These are phyloP conservation scores for Colletotrichum sp. DNA, from an alignment of 2,329 filamentous ascomycete species.

Conservation along the genomic window DNA sequence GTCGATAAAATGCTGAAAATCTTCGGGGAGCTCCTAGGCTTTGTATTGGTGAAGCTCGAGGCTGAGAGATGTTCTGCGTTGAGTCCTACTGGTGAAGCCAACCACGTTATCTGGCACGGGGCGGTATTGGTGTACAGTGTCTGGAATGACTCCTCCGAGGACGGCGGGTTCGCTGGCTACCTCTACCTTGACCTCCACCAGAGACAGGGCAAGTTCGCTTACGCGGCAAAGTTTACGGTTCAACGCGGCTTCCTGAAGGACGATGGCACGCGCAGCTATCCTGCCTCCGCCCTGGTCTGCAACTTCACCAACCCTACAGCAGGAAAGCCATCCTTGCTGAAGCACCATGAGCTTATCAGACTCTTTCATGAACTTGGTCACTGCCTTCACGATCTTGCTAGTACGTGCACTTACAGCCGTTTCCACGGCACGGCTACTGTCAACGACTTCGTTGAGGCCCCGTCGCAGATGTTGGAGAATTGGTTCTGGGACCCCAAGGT, in stretches of 20 bases:
- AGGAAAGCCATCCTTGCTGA: conserved; percentile 60
- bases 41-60: conserved; percentile 77
- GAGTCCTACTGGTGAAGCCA: conserved; percentile 70
- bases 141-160: conserved; percentile 77
- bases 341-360: conserved; percentile 61
- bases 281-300: conserved; percentile 68
- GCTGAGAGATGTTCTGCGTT: conserved; percentile 68
- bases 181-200: conserved; percentile 84
- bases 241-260: conserved; percentile 72
- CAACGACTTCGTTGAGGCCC: conserved; percentile 74
- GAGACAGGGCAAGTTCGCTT: conserved; percentile 81
- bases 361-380: conserved; percentile 45
- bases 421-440: conserved; percentile 73
- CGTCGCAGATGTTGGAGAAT: conserved; percentile 77
- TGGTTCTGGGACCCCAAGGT: conserved; percentile 76
- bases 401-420: conserved; percentile 65
- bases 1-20: conserved; percentile 81
- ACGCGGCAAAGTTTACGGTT: conserved; percentile 85
- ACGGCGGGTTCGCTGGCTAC: conserved; percentile 78
- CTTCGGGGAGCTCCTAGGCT: conserved; percentile 83
- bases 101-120: conserved; percentile 81
- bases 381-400: conserved; percentile 72
- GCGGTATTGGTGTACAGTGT: conserved; percentile 85
- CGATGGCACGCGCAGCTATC: conserved; percentile 75
- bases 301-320: conserved; percentile 63